Base-by-base conservation (phyloP, 2,329 filamentous ascomycete genomes). In the Aspergillus pseudoviridinutans region DNA sequence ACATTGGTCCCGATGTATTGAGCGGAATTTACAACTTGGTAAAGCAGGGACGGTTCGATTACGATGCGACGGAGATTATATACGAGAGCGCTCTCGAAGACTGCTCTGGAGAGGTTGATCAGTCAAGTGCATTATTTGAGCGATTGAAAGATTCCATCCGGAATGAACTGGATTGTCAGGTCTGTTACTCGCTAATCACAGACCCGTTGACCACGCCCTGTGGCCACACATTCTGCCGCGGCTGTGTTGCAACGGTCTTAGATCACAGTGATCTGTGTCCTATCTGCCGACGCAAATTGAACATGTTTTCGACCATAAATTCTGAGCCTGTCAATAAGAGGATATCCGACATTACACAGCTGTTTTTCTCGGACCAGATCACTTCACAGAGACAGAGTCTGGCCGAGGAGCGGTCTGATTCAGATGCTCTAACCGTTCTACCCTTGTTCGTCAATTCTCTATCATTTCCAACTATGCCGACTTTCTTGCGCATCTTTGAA, bases 401-500 rank as follows among this genome's bases (percentile, higher is more conserved):
- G 3, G 74, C 79, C 3, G 87, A 90, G 63, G 83, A 87, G 54
- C 78, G 82, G 29, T 77, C 79, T 9, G 79, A 80, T 1, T 67
- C 76, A 28, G 73, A 80, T 49, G 81, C 82, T 3, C 84, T 85
- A 9, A 79, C 85, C 20, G 83, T 86, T 38, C 82, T 87, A 3
- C 84, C 90, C 0, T 78, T 96, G 0, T 96, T 96, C 64, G 83
- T 95, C 32, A 94, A 90, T 74, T 91, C 91, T 0, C 75, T 95
- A 8, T 84, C 90, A 0, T 93, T 94, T 64, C 92, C 92, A 1
- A 80, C 82, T 1, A 91, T 93, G 84, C 91, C 89, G 0, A 92
- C 90, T 0, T 94, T 94, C 64, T 78, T 96, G 3, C 90, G 95
- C 66, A 84, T 97, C n/a, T 96, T 96, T 68, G 92, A 96, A 71